Percentiles rank a stretch among this genome's conserved stretches.
Conservation (phyloP, 371 early-diverging fungal genomes). For the Lichtheimia hyalospora region DNA sequence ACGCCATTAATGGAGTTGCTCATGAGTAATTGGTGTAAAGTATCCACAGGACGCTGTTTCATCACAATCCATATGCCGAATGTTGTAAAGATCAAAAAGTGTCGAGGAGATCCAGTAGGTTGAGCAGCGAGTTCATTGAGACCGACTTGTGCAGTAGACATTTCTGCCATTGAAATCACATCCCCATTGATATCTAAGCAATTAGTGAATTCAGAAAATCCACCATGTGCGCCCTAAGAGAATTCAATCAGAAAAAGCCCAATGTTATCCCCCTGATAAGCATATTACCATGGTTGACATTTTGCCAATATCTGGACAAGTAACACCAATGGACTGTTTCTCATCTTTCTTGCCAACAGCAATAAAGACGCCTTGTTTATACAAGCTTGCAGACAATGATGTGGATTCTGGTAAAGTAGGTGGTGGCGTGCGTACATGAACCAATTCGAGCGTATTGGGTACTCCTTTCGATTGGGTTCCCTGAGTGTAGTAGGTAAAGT, state of each 20-base stretch:
- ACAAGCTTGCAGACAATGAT: slow-evolving; percentile 35
- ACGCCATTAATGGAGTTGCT: slow-evolving; percentile 11
- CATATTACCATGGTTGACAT: slow-evolving; percentile 28
- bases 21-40: slow-evolving; percentile 56
- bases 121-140: slow-evolving; percentile 70
- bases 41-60: slow-evolving; percentile 81
- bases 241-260: neutral
- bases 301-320: slow-evolving; percentile 63
- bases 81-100: slow-evolving; percentile 78
- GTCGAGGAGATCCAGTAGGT: slow-evolving; percentile 54
- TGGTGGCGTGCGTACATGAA: slow-evolving; percentile 70
- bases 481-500: slow-evolving; percentile 53
- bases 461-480: slow-evolving; percentile 8
- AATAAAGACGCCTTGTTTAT: slow-evolving; percentile 64
- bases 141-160: slow-evolving; percentile 12
- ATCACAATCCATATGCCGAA: slow-evolving; percentile 64
- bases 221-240: slow-evolving; percentile 6
- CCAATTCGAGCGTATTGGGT: slow-evolving; percentile 54
- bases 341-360: slow-evolving; percentile 63
- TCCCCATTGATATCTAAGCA: slow-evolving; percentile 66
- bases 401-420: neutral
- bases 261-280: neutral
- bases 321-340: slow-evolving; percentile 59
- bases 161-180: slow-evolving; percentile 75
- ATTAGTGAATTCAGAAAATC: slow-evolving; percentile 23